Evolutionary conservation across 345 rosid genomes (phyloP), one percentile per base, ranked within the genome.

Genomic region (Euphorbia lathyris): DNA sequence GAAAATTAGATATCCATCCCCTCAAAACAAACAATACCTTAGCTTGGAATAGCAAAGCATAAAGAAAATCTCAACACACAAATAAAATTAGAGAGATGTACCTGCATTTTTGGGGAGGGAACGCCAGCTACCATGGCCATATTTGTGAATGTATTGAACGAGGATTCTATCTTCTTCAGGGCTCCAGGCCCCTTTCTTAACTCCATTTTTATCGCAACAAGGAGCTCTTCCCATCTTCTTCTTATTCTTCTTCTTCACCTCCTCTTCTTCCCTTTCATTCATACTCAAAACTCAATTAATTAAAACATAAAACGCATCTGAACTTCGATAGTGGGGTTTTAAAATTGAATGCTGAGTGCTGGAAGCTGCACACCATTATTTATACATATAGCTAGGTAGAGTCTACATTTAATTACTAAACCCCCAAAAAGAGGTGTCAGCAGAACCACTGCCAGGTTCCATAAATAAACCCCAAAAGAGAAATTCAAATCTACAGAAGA

Each of bases 141-240:
- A 90, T 70, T 80, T 83, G 11, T 89, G 81, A 69, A 93, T 89
- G 72, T 89, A 93, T 52, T 83, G 89, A 59, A 82, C 47, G 65
- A 93, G 79, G 63, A 83, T 90, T 77, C 80, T 80, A 66, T 92
- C 98, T 78, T 92, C 98, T 69, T 92, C 98, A 19, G 86, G 77
- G 5, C 93, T 92, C 98, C 98, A 92, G 11, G 98, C 93, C 14
- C 98, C 98, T 80, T 82, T 92, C 83, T 87, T 92, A 23, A 88
- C 86, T 14, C 87, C 94, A 58, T 73, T 82, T 81, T 88, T 90
- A 58, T 90, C 95, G 63, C 97, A 92, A 74, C 97, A 93, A 69
- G 97, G 97, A 69, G 87, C 56, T 77, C 97, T 84, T 56, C 85
- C 97, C 98, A 92, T 92, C 62, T 65, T 55, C 68, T 34, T 58